Evolutionary conservation across 805 yeast species (phyloP), one percentile per base, ranked within the genome.

Genomic region (Hanseniaspora nectarophila): DNA sequence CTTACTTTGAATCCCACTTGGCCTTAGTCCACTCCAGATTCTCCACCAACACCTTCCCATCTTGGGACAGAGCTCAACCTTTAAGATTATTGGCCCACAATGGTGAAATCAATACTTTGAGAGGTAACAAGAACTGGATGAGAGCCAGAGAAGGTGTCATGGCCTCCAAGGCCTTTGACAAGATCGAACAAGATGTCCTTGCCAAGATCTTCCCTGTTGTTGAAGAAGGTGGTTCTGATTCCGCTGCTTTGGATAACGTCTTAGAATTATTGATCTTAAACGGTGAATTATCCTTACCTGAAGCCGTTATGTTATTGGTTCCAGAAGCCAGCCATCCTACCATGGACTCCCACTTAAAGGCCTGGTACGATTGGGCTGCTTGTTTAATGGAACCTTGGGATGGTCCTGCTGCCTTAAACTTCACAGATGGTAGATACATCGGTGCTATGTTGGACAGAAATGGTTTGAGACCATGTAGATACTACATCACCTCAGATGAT

Each of bases 51-150:
- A 90, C 98, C 45, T 90, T 90, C 79, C 98, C 98, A 45, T 87
- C 96, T n/a, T 90, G 98, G 98, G 98, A 92, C 70, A 80, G 98
- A 70, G 97, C 98, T 23, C 98, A 90, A 70, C 98, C 98, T 45
- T 75, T 90, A 63, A 76, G 97, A 68, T 82, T 94, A 83, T 86
- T 95, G 31, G 98, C 98, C 37, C 98, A 90, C 71, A 90, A 90
- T 67, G 98, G 98, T 75, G 98, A 90, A 70, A 92, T 90, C 68
- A 90, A 90, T 70, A 90, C 98, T 38, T 72, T 90, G 64, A 79
- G 97, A 68, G 98, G 98, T 60, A 90, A 90, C 77, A 92, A 90
- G 70, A 90, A 90, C 71, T 92, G 97, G 97, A 89, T 92, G 97
- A 80, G 95, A 59, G 92, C 97, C 40, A 84, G 95, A 68, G 98